Percentiles rank a stretch among this genome's conserved stretches.
These are phyloP conservation scores for Naematelia encephala DNA, from an alignment of 768 basidiomycete genomes.

Conservation along the genomic window DNA sequence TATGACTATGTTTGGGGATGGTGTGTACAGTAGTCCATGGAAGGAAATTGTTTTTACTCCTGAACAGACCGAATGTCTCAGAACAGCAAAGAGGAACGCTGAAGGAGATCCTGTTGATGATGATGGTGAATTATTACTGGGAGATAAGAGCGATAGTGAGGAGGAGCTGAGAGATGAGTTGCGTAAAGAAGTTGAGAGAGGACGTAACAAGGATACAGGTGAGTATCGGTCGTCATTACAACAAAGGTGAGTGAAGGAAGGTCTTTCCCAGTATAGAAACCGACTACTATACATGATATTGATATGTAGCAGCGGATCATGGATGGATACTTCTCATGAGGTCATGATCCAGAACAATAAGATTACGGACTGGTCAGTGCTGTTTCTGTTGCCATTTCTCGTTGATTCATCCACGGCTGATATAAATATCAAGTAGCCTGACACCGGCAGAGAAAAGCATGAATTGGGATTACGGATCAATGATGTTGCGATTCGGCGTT, in stretches of 20 bases:
- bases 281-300: too few species aligned
- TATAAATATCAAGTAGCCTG: too few species aligned
- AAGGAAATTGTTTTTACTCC: neutral
- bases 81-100: slow-evolving; percentile 16
- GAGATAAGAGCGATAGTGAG: slow-evolving; percentile 3
- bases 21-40: neutral
- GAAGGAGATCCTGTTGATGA: slow-evolving; percentile 35
- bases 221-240: neutral
- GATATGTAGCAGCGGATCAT: neutral
- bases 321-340: neutral
- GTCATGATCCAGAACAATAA: neutral
- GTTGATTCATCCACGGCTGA: too few species aligned
- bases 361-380: neutral
- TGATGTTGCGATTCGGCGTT: slow-evolving; percentile 37
- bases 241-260: neutral
- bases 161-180: slow-evolving; percentile 4
- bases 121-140: slow-evolving; percentile 31
- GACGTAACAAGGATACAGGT: neutral
- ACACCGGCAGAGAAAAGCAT: too few species aligned
- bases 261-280: neutral
- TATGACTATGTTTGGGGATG: neutral
- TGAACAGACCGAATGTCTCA: slow-evolving; percentile 18
- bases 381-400: too few species aligned
- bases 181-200: neutral
- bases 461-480: slow-evolving; percentile 36